phyloP scores from a whole-genome alignment of 164 flowering plant species.

The Stephania cephalantha region DNA sequence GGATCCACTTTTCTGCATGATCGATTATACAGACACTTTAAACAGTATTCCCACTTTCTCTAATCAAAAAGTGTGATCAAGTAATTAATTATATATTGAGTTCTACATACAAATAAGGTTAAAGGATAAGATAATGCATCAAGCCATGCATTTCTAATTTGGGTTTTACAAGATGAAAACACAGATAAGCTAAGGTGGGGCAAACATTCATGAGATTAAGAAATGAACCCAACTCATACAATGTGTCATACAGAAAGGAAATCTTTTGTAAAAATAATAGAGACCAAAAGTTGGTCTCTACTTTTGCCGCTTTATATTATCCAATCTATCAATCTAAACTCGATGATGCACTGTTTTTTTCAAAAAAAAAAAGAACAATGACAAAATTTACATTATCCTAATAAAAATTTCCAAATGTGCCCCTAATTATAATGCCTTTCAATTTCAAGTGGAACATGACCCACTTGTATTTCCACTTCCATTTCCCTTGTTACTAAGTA shows the following conservation, averaged over 20 bases:
- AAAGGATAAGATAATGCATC: not conserved
- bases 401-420: not conserved
- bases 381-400: not conserved
- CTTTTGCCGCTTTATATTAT: not conserved
- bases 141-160: not conserved
- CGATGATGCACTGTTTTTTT: not conserved
- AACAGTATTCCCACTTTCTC: not conserved
- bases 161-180: not conserved
- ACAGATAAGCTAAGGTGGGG: not conserved
- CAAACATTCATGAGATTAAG: not conserved
- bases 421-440: not conserved
- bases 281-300: not conserved
- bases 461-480: not conserved
- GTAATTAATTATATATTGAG: not conserved
- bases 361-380: not conserved
- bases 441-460: not conserved
- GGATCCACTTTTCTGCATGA: not conserved
- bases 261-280: not conserved
- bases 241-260: constrained; percentile 1
- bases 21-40: not conserved
- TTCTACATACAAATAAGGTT: too few relatives aligned
- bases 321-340: not conserved
- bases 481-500: not conserved
- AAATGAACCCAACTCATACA: not conserved
- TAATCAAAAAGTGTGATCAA: not conserved